These are phyloP conservation scores for Asclepias syriaca DNA, from an alignment of 257 asterid species.

Conservation along the genomic window DNA sequence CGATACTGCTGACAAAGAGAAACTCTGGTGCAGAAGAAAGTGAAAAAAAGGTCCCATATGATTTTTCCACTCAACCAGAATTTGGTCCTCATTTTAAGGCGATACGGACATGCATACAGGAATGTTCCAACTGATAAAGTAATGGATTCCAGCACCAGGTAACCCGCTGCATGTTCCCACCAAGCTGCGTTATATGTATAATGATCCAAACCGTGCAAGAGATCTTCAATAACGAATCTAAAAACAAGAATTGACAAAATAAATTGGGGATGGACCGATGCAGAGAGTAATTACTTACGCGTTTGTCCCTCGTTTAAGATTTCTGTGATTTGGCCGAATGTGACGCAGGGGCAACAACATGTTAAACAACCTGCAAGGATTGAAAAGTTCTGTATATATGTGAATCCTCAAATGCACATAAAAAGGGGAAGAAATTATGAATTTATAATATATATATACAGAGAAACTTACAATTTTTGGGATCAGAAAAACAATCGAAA, in stretches of 20 bases:
- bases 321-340: constrained; percentile 34
- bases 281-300: constrained; percentile 14
- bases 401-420: too few species aligned
- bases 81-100: constrained; percentile 19
- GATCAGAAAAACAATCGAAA: constrained; percentile 8
- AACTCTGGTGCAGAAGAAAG: constrained; percentile 14
- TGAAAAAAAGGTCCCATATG: constrained; percentile 14
- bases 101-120: constrained; percentile 17
- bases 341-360: constrained; percentile 27
- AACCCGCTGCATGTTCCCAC: constrained; percentile 23
- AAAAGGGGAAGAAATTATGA: not conserved
- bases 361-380: constrained; percentile 27
- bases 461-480: constrained; percentile 1
- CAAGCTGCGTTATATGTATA: constrained; percentile 12
- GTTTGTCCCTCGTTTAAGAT: constrained; percentile 24
- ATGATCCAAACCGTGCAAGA: not conserved
- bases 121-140: constrained; percentile 10
- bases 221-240: too few species aligned
- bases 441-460: too few species aligned
- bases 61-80: constrained; percentile 16
- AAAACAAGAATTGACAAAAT: too few species aligned
- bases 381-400: not conserved
- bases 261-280: too few species aligned
- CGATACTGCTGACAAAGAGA: constrained; percentile 25
- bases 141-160: not conserved